phyloP scores from a whole-genome alignment of 257 asterid genomes.

The Coffea canephora region DNA sequence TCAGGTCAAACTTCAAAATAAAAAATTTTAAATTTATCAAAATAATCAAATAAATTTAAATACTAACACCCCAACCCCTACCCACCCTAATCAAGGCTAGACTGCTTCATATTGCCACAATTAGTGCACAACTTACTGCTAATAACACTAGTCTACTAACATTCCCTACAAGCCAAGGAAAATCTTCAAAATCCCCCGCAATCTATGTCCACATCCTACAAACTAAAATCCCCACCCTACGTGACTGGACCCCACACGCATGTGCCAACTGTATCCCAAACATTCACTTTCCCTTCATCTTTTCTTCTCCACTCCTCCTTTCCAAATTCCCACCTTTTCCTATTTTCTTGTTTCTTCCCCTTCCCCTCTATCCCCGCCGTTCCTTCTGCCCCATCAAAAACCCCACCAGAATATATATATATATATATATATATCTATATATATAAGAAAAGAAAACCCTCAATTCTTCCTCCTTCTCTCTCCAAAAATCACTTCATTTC shows the following conservation, averaged over 20 bases:
- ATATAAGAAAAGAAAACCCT: too few species aligned
- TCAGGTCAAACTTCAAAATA: too few species aligned
- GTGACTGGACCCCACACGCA: neutral
- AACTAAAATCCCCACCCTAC: neutral
- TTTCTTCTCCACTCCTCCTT: neutral
- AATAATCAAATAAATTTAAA: too few species aligned
- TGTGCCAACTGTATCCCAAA: constrained; percentile 16
- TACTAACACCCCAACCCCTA: too few species aligned
- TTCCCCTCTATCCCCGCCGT: constrained; percentile 38
- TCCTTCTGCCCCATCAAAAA: constrained; percentile 16
- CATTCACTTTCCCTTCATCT: constrained; percentile 1
- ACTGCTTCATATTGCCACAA: too few species aligned
- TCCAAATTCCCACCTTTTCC: constrained; percentile 5
- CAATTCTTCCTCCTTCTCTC: neutral
- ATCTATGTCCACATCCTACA: neutral
- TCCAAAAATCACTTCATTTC: neutral
- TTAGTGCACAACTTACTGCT: too few species aligned
- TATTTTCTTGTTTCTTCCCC: neutral
- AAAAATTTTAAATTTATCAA: too few species aligned
- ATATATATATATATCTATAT: too few species aligned
- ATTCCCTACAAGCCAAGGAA: neutral
- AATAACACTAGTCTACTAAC: too few species aligned
- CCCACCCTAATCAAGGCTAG: too few species aligned
- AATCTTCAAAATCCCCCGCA: neutral
- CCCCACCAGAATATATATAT: too few species aligned